phyloP scores from a whole-genome alignment of 306 rosid species.

The Lathyrus aphaca region DNA sequence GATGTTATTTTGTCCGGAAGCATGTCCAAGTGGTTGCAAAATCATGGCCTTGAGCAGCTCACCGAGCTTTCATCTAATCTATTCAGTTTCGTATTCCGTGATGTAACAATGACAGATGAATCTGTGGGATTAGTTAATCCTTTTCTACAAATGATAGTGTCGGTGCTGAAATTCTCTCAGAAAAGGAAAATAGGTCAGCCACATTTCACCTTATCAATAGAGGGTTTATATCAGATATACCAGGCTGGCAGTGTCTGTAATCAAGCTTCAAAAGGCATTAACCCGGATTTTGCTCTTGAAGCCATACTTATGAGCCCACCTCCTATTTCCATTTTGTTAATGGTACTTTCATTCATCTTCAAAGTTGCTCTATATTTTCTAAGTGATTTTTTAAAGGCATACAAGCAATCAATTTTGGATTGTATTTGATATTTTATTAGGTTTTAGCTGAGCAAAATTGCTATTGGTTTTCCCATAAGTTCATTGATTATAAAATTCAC shows the following conservation, averaged over 20 bases:
- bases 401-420: neutral
- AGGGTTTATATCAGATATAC: conserved; percentile 63
- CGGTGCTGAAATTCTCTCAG: conserved; percentile 64
- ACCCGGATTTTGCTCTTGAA: conserved; percentile 60
- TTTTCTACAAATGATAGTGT: conserved; percentile 57
- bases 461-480: conserved; percentile 14
- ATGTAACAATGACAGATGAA: conserved; percentile 47
- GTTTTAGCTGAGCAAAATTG: conserved; percentile 30
- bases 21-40: conserved; percentile 76
- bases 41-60: conserved; percentile 82
- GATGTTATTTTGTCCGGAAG: conserved; percentile 61
- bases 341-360: conserved; percentile 56
- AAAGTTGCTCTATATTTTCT: conserved; percentile 1
- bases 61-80: conserved; percentile 68
- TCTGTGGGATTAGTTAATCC: conserved; percentile 49
- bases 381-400: conserved; percentile 19
- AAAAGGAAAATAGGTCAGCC: conserved; percentile 74
- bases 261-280: conserved; percentile 39
- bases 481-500: conserved; percentile 11
- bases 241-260: conserved; percentile 44
- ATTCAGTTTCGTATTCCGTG: conserved; percentile 53
- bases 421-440: conserved; percentile 4
- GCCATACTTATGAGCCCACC: conserved; percentile 76
- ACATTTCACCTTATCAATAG: conserved; percentile 69
- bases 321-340: conserved; percentile 46